A percentile compares a stretch with the other conserved stretches of the same genome.
Conservation (phyloP, 2,329 filamentous ascomycete genomes). For the Seiridium cupressi region DNA sequence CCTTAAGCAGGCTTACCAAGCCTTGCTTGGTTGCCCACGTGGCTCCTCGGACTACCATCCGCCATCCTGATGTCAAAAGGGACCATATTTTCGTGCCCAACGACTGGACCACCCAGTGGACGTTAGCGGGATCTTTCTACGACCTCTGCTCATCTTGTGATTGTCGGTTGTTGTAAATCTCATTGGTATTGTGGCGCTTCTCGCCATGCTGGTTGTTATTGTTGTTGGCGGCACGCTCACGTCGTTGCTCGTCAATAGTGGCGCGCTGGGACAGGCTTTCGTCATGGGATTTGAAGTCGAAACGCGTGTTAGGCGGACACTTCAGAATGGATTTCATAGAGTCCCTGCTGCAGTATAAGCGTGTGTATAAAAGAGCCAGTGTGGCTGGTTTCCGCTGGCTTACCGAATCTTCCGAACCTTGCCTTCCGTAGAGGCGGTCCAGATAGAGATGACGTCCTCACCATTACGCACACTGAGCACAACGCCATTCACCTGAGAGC, state of each 20-base stretch:
- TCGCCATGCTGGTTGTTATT: slow-evolving; percentile 38
- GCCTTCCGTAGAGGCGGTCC: slow-evolving; percentile 91
- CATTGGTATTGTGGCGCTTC: slow-evolving; percentile 26
- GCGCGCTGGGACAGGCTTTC: slow-evolving; percentile 91
- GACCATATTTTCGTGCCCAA: neutral
- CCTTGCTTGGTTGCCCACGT: too few relatives aligned
- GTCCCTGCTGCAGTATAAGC: slow-evolving; percentile 59
- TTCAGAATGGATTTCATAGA: slow-evolving; percentile 88
- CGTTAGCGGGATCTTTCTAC: slow-evolving; percentile 13
- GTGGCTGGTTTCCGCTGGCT: slow-evolving; percentile 25
- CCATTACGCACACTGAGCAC: slow-evolving; percentile 93
- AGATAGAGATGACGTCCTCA: slow-evolving; percentile 96
- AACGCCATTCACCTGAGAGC: slow-evolving; percentile 85
- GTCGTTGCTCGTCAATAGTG: slow-evolving; percentile 86
- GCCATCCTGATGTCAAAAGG: neutral
- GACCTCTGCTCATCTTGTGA: slow-evolving; percentile 28
- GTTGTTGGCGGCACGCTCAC: slow-evolving; percentile 68
- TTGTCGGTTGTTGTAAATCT: slow-evolving; percentile 14
- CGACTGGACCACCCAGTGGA: neutral
- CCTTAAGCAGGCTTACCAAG: too few relatives aligned
- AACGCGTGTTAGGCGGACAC: slow-evolving; percentile 83
- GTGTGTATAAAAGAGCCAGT: neutral
- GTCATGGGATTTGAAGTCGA: slow-evolving; percentile 95
- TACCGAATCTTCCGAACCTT: slow-evolving; percentile 96
- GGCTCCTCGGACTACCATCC: too few relatives aligned